phyloP scores from a whole-genome alignment of 78 protist genomes.

The Pigoraptor vietnamica region DNA sequence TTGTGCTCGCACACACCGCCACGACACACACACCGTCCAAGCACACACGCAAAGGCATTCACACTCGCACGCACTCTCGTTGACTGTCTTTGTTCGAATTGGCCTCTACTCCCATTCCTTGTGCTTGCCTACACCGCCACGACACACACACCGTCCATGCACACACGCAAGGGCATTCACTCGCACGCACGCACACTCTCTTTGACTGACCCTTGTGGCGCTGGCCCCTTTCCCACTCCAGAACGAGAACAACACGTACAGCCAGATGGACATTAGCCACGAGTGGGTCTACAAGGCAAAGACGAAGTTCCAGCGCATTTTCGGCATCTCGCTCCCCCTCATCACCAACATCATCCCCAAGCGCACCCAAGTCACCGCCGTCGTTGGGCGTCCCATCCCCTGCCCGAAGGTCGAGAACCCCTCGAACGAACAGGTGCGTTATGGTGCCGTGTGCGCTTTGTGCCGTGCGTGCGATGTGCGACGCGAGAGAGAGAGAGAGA shows the following conservation, averaged over 20 bases:
- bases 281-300: neutral
- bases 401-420: neutral
- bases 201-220: too few species aligned
- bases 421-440: neutral
- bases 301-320: conserved; percentile 10
- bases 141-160: too few species aligned
- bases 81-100: too few species aligned
- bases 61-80: too few species aligned
- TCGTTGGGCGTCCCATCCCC: conserved; percentile 27
- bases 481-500: too few species aligned
- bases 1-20: neutral
- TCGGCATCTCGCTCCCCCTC: conserved; percentile 40
- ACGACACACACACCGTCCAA: too few species aligned
- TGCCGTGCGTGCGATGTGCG: too few species aligned
- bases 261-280: neutral
- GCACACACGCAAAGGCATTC: too few species aligned
- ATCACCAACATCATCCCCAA: conserved; percentile 18
- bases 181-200: too few species aligned
- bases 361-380: neutral
- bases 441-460: neutral
- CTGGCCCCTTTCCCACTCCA: too few species aligned
- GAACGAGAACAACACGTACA: conserved; percentile 24
- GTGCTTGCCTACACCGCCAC: neutral
- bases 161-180: too few species aligned
- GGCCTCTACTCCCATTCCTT: neutral